Conservation (phyloP, 345 rosid species). For the Trapa incisa region DNA sequence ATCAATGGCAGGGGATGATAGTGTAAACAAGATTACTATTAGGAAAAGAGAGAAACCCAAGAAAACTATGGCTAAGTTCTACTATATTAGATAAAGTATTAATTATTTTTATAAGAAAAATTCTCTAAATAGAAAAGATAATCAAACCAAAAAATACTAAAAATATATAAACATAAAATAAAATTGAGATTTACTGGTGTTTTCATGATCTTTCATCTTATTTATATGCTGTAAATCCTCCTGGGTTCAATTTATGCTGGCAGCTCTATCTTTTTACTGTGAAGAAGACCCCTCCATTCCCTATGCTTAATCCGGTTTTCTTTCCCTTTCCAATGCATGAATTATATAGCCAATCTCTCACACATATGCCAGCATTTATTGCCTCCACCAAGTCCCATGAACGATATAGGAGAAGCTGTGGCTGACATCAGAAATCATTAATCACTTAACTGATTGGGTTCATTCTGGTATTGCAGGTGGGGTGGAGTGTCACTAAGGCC, state of each 20-base stretch:
- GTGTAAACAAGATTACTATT: constrained; percentile 31
- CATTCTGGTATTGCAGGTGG: not conserved
- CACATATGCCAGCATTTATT: too few species aligned
- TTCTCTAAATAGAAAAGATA: too few species aligned
- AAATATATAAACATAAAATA: too few species aligned
- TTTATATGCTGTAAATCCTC: not conserved
- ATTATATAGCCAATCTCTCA: too few species aligned
- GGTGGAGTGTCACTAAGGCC: too few species aligned
- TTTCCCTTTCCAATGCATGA: too few species aligned
- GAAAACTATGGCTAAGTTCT: constrained; percentile 12
- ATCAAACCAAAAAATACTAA: too few species aligned
- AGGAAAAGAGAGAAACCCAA: not conserved
- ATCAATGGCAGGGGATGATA: constrained; percentile 19
- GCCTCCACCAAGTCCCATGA: too few species aligned
- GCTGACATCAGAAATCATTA: not conserved
- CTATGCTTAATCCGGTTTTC: too few species aligned
- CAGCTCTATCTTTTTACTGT: not conserved
- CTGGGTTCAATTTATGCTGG: not conserved
- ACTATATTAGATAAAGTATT: constrained; percentile 4
- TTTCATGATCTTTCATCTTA: not conserved
- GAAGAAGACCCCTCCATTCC: too few species aligned
- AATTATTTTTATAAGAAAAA: not conserved
- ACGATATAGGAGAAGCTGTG: not conserved
- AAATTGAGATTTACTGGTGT: not conserved
- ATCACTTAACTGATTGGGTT: not conserved